Conservation (phyloP, 257 asterid genomes). For the Solanum bulbocastanum region DNA sequence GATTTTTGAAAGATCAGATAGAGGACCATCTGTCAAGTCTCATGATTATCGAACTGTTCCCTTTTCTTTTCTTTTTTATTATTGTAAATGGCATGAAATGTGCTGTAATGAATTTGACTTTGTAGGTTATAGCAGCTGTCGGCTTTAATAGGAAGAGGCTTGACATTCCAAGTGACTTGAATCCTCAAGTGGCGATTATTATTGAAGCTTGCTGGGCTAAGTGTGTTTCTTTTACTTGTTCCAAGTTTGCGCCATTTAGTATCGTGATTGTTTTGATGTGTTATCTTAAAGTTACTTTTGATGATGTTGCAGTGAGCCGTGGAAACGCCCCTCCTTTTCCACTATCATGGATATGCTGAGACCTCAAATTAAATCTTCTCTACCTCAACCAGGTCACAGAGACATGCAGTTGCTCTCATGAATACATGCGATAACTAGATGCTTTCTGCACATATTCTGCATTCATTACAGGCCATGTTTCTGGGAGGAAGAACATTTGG, state of each 20-base stretch:
- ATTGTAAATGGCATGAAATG: not conserved
- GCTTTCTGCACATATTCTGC: not conserved
- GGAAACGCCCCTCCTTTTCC: slow-evolving; percentile 88
- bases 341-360: slow-evolving; percentile 75
- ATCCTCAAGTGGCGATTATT: slow-evolving; percentile 67
- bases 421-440: not conserved
- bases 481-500: not conserved
- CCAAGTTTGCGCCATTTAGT: not conserved
- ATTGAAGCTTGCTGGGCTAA: slow-evolving; percentile 86
- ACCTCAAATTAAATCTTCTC: slow-evolving; percentile 40
- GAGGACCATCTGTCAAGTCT: not conserved
- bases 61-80: not conserved
- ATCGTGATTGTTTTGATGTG: not conserved
- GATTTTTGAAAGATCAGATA: not conserved
- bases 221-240: slow-evolving; percentile 21
- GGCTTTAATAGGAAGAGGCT: slow-evolving; percentile 75
- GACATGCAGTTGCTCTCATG: slow-evolving; percentile 35
- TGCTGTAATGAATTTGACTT: slow-evolving; percentile 3
- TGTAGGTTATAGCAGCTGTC: slow-evolving; percentile 94
- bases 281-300: not conserved
- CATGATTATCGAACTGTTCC: not conserved
- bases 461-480: not conserved
- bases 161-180: slow-evolving; percentile 62
- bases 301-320: slow-evolving; percentile 62
- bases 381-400: slow-evolving; percentile 39